Percentiles rank a stretch among this genome's conserved stretches.
Evolutionary conservation across 1,284 basidiomycete species (phyloP).

Genomic region (Ceratobasidium sp.): DNA sequence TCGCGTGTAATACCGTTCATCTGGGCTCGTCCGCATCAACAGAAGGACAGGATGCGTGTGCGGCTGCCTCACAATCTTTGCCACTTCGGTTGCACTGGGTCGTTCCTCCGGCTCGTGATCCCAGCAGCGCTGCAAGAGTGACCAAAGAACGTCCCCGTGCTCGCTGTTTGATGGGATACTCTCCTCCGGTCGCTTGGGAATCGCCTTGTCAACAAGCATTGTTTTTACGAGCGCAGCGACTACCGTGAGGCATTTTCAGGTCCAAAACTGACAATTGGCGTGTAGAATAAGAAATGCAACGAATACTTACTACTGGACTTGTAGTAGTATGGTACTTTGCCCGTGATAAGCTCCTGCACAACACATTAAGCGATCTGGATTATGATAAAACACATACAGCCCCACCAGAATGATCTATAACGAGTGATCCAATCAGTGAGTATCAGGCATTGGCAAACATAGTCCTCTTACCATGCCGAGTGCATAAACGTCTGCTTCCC

Average conservation of each 20-base stretch:
- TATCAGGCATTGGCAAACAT: neutral
- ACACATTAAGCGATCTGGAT: neutral
- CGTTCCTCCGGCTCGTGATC: neutral
- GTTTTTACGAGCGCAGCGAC: neutral
- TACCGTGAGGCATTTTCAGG: neutral
- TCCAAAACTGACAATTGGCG: no score
- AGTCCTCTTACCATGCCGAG: neutral
- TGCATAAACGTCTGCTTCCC: no score
- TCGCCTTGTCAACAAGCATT: neutral
- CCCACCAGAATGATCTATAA: slow-evolving; percentile 5
- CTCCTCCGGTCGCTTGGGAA: slow-evolving; percentile 5
- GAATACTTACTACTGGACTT: neutral
- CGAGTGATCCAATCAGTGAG: no score
- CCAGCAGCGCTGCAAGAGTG: neutral
- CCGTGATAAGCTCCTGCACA: slow-evolving; percentile 4
- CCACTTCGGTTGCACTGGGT: neutral
- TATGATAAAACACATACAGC: neutral
- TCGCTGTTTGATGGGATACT: neutral
- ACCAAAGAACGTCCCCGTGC: slow-evolving; percentile 13
- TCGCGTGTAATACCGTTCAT: neutral
- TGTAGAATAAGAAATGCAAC: no score
- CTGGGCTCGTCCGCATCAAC: neutral
- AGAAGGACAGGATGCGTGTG: no score
- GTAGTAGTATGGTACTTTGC: slow-evolving; percentile 1
- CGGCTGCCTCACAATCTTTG: neutral